Evolutionary conservation across 208 protist genomes (phyloP).

Genomic region (Trypanosoma boissoni): DNA sequence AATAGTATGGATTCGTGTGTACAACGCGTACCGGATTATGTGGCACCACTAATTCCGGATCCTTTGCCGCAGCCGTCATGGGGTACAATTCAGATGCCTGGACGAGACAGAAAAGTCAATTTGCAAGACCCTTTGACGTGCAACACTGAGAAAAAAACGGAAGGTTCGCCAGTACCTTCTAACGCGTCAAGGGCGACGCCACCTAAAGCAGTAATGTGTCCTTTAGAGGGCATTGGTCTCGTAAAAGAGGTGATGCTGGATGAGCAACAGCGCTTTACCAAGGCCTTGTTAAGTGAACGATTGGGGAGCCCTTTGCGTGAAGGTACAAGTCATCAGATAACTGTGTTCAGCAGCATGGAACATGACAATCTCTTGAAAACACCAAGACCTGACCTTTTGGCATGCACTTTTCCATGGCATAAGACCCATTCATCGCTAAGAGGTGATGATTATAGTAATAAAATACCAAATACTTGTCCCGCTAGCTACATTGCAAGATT

Average conservation of each 20-base stretch:
- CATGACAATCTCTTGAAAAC: conserved; percentile 45
- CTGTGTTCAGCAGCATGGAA: conserved; percentile 13
- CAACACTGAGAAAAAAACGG: background rate
- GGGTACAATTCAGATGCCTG: conserved; percentile 21
- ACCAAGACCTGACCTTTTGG: conserved; percentile 33
- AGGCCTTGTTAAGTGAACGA: conserved; percentile 6
- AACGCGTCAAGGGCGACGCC: background rate
- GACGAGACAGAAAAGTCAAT: background rate
- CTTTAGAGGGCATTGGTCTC: conserved; percentile 25
- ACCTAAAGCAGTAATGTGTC: background rate
- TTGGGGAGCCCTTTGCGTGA: conserved; percentile 24
- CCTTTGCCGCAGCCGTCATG: conserved; percentile 26
- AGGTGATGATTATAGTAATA: background rate
- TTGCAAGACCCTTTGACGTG: background rate
- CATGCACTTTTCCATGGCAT: background rate
- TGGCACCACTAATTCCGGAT: conserved; percentile 14
- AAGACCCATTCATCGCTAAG: background rate
- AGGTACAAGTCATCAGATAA: background rate
- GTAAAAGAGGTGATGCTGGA: conserved; percentile 33
- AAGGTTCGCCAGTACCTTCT: background rate
- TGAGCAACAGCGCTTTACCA: background rate
- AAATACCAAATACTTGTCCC: conserved; percentile 36
- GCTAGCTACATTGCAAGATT: conserved; percentile 45
- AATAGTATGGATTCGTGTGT: background rate
- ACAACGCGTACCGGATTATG: conserved; percentile 1